phyloP scores from a whole-genome alignment of 176 grass and related monocot species.

The Triticum timopheevii region DNA sequence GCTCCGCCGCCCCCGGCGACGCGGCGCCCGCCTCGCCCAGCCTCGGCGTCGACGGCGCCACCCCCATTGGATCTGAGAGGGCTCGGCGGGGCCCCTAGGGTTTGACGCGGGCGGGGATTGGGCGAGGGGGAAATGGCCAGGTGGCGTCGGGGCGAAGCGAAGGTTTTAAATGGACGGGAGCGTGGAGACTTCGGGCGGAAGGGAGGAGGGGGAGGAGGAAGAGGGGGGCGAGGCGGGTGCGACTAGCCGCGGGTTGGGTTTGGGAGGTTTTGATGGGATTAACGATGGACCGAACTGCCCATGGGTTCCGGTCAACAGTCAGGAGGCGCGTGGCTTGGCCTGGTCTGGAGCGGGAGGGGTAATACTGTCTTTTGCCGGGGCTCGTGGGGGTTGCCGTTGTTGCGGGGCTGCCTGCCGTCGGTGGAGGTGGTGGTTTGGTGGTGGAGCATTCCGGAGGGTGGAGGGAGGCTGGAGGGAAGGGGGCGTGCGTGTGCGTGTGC shows the following conservation, averaged over 20 bases:
- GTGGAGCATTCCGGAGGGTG: constrained; percentile 27
- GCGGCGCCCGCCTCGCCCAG: constrained; percentile 31
- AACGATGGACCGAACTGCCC: not conserved
- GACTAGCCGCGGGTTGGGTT: constrained; percentile 30
- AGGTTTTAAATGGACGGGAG: constrained; percentile 51
- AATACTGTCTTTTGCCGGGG: not conserved
- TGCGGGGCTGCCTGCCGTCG: constrained; percentile 36
- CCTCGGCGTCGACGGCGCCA: constrained; percentile 86
- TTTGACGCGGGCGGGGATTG: constrained; percentile 39
- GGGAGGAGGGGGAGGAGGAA: not conserved
- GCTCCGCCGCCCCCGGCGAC: constrained; percentile 57
- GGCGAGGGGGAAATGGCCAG: not conserved
- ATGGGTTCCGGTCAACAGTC: accelerated
- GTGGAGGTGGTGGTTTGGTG: constrained; percentile 46
- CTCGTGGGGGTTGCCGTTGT: constrained; percentile 10
- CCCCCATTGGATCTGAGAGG: constrained; percentile 70
- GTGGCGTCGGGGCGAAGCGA: constrained; percentile 49
- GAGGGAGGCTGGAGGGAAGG: not conserved
- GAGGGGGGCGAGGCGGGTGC: constrained; percentile 1
- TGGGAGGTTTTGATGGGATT: constrained; percentile 24
- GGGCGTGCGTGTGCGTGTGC: not conserved
- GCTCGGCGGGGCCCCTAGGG: constrained; percentile 18
- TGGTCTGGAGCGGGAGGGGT: not conserved
- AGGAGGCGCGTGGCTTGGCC: not conserved
- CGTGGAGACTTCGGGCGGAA: constrained; percentile 47